Conservation (phyloP, 1,284 basidiomycete species). For the Ceratobasidium sp. region DNA sequence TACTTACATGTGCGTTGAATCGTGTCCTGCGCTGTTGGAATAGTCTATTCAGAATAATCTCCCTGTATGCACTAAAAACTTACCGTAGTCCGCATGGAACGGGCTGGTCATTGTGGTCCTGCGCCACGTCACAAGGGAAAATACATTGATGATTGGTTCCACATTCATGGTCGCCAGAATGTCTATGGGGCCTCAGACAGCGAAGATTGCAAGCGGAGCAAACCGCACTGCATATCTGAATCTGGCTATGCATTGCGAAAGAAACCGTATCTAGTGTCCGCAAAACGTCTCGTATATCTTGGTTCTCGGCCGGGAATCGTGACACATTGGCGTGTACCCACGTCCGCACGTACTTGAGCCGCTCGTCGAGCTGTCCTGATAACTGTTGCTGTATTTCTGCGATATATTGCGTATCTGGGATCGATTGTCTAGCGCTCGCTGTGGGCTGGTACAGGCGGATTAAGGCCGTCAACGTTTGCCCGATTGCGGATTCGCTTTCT, state of each 20-base stretch:
- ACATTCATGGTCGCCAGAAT: slow-evolving; percentile 44
- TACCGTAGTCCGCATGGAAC: slow-evolving; percentile 62
- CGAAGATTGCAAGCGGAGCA: slow-evolving; percentile 39
- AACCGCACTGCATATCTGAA: slow-evolving; percentile 37
- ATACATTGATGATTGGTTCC: slow-evolving; percentile 47
- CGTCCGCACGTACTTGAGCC: slow-evolving; percentile 19
- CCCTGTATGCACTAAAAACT: slow-evolving; percentile 45
- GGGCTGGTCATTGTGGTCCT: slow-evolving; percentile 35
- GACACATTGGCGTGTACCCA: slow-evolving; percentile 45
- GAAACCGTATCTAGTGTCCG: slow-evolving; percentile 16
- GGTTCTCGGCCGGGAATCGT: slow-evolving; percentile 36
- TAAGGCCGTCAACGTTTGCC: background rate
- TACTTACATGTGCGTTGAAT: slow-evolving; percentile 66
- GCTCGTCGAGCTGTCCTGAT: background rate
- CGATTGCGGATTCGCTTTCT: background rate
- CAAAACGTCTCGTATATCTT: slow-evolving; percentile 35
- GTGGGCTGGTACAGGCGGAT: background rate
- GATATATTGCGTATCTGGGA: slow-evolving; percentile 4
- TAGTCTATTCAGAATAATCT: background rate
- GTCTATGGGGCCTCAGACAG: slow-evolving; percentile 36
- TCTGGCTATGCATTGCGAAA: slow-evolving; percentile 4
- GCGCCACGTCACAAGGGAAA: slow-evolving; percentile 42
- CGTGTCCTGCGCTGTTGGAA: slow-evolving; percentile 64
- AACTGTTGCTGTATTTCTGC: background rate
- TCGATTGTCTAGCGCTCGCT: background rate